Evolutionary conservation across 2,329 filamentous ascomycete genomes (phyloP), one percentile per base, ranked within the genome.

Genomic region (Xylaria arbuscula): DNA sequence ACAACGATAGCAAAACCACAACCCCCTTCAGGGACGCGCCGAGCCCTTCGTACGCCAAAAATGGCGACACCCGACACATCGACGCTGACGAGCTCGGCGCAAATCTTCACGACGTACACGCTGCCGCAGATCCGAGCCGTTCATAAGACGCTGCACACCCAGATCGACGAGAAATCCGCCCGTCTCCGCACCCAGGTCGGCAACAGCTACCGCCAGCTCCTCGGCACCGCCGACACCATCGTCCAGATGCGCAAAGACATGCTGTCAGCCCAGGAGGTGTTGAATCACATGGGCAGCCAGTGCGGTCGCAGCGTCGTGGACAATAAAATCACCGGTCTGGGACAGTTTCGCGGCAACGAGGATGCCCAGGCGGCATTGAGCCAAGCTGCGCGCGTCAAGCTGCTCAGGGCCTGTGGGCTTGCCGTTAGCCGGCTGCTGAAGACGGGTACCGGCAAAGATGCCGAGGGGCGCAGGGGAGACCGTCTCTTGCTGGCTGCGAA

Each of bases 221-320:
- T 98, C 32, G 93, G 93, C 61, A 98, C 95, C 0, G 95, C 95
- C 63, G 94, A 98, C 81, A 90, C 90, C n/a, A 98, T 98, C 73
- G 92, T 98, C 63, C 87, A 90, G 69, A 97, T 98, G 93, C 92
- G 93, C 73, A 81, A 81, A 47, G 90, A 95, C 77, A 95, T 96
- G 82, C 87, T 90, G 69, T 82, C 84, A 13, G 91, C 93, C 17
- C 93, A 97, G 79, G 83, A 85, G 5, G 87, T 90, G 45, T 85
- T 98, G 60, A 87, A 87, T 17, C 85, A 85, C 67, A 91, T 97
- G 82, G 93, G 93, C 54, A 87, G 88, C 50, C 88, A 88, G 65
- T 98, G 95, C 80, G 94, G 94, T 60, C 87, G 93, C 45, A 83
- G 86, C 61, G 85, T 90, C 32, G 84, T 97, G 28, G 89, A 89